These are phyloP conservation scores for Maudiozyma turicensis DNA, from an alignment of 805 yeast genomes.

Conservation along the genomic window DNA sequence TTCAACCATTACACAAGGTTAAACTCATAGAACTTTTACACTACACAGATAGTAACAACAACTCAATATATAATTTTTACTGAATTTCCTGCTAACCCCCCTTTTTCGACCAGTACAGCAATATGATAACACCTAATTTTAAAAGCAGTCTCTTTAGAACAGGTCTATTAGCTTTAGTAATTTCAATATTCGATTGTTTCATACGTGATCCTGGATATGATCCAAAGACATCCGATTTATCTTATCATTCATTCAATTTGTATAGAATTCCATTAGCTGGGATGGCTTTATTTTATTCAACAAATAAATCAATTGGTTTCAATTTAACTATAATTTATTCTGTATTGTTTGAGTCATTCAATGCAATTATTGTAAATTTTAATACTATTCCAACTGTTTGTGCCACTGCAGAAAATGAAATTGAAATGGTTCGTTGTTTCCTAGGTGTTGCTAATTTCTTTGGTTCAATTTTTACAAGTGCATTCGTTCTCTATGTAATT, in stretches of 20 bases:
- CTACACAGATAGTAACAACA: neutral
- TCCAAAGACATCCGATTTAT: neutral
- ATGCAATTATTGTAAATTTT: neutral
- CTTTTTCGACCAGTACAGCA: neutral
- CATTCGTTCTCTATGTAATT: neutral
- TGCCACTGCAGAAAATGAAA: neutral
- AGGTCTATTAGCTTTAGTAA: neutral
- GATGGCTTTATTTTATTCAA: constrained; percentile 1
- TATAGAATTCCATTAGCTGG: constrained; percentile 1
- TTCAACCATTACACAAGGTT: no score
- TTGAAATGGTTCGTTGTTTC: neutral
- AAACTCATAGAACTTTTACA: no score
- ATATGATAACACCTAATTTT: neutral
- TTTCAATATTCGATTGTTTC: neutral
- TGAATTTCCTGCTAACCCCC: neutral
- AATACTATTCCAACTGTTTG: neutral
- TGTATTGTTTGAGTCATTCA: neutral
- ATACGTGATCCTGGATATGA: neutral
- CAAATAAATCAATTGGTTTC: neutral
- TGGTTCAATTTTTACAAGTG: neutral
- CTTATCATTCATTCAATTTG: neutral
- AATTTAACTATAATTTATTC: neutral
- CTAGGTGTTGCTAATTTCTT: neutral
- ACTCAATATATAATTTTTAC: neutral
- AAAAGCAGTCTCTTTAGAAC: neutral